phyloP scores from a whole-genome alignment of 352 stramenopile genomes.

The Halophytophthora batemanensis region DNA sequence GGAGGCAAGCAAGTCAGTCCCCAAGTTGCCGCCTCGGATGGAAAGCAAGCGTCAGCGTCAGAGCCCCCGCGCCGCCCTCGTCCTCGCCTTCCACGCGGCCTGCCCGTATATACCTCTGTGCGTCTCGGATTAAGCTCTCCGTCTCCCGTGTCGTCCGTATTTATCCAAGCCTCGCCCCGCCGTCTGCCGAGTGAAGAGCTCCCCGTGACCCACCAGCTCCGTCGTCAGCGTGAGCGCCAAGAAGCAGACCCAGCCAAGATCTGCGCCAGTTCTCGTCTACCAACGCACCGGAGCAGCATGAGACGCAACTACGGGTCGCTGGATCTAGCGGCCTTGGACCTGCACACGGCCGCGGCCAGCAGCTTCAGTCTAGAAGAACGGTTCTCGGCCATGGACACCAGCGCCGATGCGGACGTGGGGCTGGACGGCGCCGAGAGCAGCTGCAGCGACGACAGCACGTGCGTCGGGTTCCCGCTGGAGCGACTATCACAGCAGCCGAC shows the following conservation, averaged over 20 bases:
- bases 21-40: constrained; percentile 32
- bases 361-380: constrained; percentile 22
- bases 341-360: constrained; percentile 18
- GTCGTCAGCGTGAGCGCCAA: no score
- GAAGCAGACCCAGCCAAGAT: no score
- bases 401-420: constrained; percentile 20
- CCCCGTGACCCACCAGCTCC: neutral
- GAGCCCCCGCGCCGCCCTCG: neutral
- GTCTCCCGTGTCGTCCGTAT: neutral
- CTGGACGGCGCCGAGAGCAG: constrained; percentile 21
- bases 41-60: constrained; percentile 15
- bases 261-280: constrained; percentile 6
- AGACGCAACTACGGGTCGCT: constrained; percentile 55
- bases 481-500: constrained; percentile 9
- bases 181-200: no score
- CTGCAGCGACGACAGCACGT: constrained; percentile 25
- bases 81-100: constrained; percentile 8
- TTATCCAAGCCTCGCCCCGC: constrained; percentile 1
- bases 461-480: constrained; percentile 38
- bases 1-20: no score
- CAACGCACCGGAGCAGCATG: constrained; percentile 21
- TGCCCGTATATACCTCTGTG: constrained; percentile 1
- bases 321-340: constrained; percentile 46
- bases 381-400: constrained; percentile 26
- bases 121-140: constrained; percentile 20